Evolutionary conservation across 495 filamentous ascomycete species (phyloP).

Genomic region (Aspergillus sclerotiicarbonarius): DNA sequence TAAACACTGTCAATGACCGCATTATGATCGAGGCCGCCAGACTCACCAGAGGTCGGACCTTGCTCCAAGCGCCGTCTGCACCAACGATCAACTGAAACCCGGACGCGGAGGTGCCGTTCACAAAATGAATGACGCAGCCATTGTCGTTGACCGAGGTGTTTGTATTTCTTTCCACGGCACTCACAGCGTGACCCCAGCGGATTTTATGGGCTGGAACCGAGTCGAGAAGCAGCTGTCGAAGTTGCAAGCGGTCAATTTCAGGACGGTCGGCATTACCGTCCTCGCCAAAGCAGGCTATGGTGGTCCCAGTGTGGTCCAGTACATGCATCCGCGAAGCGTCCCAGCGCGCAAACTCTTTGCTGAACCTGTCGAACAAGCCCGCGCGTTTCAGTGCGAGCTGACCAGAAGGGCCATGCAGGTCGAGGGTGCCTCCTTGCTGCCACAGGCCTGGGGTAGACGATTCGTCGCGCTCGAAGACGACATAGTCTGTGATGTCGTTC

Average conservation of each 20-base stretch:
- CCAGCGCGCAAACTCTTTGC: slow-evolving; percentile 31
- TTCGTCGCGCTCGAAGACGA: slow-evolving; percentile 50
- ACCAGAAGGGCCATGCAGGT: slow-evolving; percentile 47
- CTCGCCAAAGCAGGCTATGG: slow-evolving; percentile 8
- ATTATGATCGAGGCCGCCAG: background rate
- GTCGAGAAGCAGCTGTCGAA: slow-evolving; percentile 45
- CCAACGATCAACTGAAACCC: slow-evolving; percentile 44
- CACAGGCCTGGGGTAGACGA: slow-evolving; percentile 13
- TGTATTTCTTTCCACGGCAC: slow-evolving; percentile 3
- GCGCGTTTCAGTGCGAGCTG: slow-evolving; percentile 50
- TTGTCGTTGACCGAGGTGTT: background rate
- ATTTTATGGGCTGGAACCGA: slow-evolving; percentile 36
- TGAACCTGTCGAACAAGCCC: slow-evolving; percentile 48
- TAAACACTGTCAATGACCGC: background rate
- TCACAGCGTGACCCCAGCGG: slow-evolving; percentile 34
- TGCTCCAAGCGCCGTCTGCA: slow-evolving; percentile 59
- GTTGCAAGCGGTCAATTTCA: slow-evolving; percentile 40
- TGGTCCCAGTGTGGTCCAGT: slow-evolving; percentile 5
- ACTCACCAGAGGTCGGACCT: slow-evolving; percentile 38
- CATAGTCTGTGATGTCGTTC: slow-evolving; percentile 35
- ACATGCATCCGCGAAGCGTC: slow-evolving; percentile 38
- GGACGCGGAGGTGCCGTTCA: slow-evolving; percentile 15
- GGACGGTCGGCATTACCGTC: slow-evolving; percentile 12
- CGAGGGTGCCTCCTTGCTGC: slow-evolving; percentile 51
- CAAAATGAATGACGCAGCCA: slow-evolving; percentile 10